Base-by-base conservation (phyloP, 345 rosid species). In the Diplotaxis tenuifolia region DNA sequence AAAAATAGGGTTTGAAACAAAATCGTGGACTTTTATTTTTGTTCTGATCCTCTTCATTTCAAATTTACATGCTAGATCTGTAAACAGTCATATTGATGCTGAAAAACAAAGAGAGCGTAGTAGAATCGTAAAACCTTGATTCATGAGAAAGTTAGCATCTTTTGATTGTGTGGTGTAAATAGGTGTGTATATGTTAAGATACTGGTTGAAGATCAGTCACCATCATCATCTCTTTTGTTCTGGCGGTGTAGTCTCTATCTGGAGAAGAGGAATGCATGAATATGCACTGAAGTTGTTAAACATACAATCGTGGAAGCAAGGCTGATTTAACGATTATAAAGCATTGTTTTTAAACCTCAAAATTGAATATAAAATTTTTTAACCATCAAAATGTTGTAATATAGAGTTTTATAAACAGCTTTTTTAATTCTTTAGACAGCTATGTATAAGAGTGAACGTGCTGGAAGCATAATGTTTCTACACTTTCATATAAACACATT, bases 151-250 rank as follows among this genome's bases (percentile, higher is more conserved):
- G 29, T 40, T 58, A 59, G 72, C 61, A 65, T 47, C 53, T 75
- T 75, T 42, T 56, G 54, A 22, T 64, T 57, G 21, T 52, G 60
- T 54, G 53, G 70, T 64, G 67, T 63, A 71, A 28, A 72, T 78
- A 32, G 76, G 72, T 32, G 62, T 58, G 54, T 67, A 75, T 75
- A 61, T 74, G 73, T 50, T 68, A 67, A 40, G 52, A 52, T 25
- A 60, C 61, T 61, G 73, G 49, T 62, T 68, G 63, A 68, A 75
- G 9, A 53, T 53, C 9, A 27, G 42, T 63, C 76, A 72, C 56
- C 66, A 66, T 34, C 62, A 67, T 54, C 64, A n/a, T 68, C 32
- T 67, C 31, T 52, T 75, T 67, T 60, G 55, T 62, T 4, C 31
- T 55, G 59, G 18, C 59, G 5, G 28, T 22, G 1, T 20, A 53